Evolutionary conservation across 23 red algal species (phyloP).

Genomic region (Rhodosorus marinus): DNA sequence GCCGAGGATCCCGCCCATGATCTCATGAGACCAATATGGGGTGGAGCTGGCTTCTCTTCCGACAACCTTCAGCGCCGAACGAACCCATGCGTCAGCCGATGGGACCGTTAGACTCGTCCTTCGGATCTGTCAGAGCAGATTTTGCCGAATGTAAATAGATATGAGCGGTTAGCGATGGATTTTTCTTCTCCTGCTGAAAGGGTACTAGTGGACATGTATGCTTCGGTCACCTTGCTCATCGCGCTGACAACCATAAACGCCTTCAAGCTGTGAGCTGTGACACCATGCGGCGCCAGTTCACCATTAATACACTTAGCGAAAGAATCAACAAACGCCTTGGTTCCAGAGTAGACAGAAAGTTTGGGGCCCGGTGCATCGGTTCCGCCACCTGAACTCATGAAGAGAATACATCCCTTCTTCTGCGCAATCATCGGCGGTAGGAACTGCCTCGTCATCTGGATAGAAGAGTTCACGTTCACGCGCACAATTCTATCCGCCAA

Average conservation of each 20-base stretch:
- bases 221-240: conserved; percentile 98
- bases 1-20: conserved; percentile 15
- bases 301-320: conserved; percentile 58
- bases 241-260: conserved; percentile 69
- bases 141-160: neutral
- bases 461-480: conserved; percentile 53
- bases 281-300: conserved; percentile 20
- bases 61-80: conserved; percentile 14
- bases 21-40: conserved; percentile 68
- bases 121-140: conserved; percentile 9
- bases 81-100: conserved; percentile 31
- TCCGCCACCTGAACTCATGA: conserved; percentile 65
- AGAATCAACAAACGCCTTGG: conserved; percentile 76
- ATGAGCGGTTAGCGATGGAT: neutral
- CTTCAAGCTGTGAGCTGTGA: conserved; percentile 44
- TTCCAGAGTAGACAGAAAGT: conserved; percentile 66
- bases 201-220: too few relatives aligned
- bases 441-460: conserved; percentile 41
- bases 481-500: conserved; percentile 48
- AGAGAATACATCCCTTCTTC: conserved; percentile 27
- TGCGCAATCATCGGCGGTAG: conserved; percentile 42
- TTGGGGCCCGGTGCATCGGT: conserved; percentile 48
- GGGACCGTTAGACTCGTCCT: conserved; percentile 29
- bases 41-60: conserved; percentile 19
- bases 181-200: too few relatives aligned